phyloP scores from a whole-genome alignment of 169 alveolate genomes.

The Plasmodium yoelii region DNA sequence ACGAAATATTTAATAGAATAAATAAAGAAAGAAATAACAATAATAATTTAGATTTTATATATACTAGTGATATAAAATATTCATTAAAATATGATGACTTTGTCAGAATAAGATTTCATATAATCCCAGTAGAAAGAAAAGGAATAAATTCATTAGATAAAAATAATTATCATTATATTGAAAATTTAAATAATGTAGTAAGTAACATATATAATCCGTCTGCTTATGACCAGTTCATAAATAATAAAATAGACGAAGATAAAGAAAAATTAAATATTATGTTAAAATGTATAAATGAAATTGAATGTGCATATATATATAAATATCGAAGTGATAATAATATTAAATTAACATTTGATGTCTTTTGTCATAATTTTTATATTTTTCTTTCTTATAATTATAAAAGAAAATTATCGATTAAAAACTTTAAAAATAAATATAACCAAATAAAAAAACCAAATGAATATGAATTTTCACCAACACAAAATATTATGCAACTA shows the following conservation, averaged over 20 bases:
- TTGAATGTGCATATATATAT: conserved; percentile 72
- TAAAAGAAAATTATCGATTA: conserved; percentile 33
- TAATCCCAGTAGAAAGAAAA: conserved; percentile 54
- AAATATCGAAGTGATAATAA: conserved; percentile 68
- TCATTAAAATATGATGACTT: conserved; percentile 61
- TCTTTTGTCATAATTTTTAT: conserved; percentile 61
- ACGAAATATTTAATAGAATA: conserved; percentile 41
- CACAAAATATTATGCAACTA: conserved; percentile 58
- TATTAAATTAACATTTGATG: conserved; percentile 71
- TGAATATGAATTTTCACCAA: conserved; percentile 14
- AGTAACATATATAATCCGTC: conserved; percentile 52
- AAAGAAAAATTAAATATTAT: conserved; percentile 55
- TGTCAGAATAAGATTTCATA: conserved; percentile 65
- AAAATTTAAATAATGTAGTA: conserved; percentile 40
- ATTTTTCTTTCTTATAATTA: conserved; percentile 64
- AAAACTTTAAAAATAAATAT: conserved; percentile 49
- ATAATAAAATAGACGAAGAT: conserved; percentile 24
- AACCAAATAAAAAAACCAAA: not conserved
- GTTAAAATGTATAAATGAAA: conserved; percentile 53
- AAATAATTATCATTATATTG: conserved; percentile 36
- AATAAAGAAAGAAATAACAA: conserved; percentile 9
- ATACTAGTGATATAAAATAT: conserved; percentile 65
- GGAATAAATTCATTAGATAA: conserved; percentile 24
- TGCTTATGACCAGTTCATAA: conserved; percentile 46
- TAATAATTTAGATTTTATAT: conserved; percentile 24